A percentile compares a stretch with the other conserved stretches of the same genome.
Conservation (phyloP, 2,329 filamentous ascomycete genomes). For the Fusarium musae region DNA sequence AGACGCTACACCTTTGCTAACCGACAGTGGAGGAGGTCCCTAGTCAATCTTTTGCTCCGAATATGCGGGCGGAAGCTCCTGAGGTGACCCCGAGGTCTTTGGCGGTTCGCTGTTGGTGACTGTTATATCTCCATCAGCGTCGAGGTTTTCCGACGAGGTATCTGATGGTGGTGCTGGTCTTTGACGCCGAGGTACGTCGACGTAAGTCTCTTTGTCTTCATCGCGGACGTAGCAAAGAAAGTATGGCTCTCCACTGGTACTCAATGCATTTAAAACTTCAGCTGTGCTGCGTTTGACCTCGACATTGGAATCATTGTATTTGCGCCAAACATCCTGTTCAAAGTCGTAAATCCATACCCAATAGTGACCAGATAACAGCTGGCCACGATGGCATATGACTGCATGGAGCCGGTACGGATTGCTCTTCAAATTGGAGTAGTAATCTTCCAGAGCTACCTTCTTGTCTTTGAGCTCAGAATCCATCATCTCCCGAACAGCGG, state of each 20-base stretch:
- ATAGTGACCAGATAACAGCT: conserved; percentile 84
- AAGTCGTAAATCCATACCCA: conserved; percentile 98
- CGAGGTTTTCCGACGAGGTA: conserved; percentile 12
- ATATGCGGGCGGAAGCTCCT: conserved; percentile 33
- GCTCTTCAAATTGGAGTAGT: conserved; percentile 64
- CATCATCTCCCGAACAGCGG: conserved; percentile 56
- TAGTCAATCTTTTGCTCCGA: conserved; percentile 31
- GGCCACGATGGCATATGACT: conserved; percentile 89
- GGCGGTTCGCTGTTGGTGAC: conserved; percentile 21
- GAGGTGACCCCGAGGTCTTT: neutral
- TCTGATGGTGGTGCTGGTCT: conserved; percentile 26
- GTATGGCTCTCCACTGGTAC: conserved; percentile 79
- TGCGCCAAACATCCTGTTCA: conserved; percentile 82
- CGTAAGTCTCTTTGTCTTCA: conserved; percentile 66
- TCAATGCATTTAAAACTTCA: conserved; percentile 76
- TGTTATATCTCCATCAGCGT: conserved; percentile 43
- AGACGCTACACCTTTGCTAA: neutral
- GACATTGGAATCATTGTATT: conserved; percentile 92
- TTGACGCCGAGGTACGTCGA: conserved; percentile 58
- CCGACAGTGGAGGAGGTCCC: conserved; percentile 6
- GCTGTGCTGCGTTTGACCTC: conserved; percentile 72
- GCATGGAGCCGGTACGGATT: conserved; percentile 87
- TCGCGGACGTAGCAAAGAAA: conserved; percentile 86
- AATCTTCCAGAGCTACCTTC: conserved; percentile 43
- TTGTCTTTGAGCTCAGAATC: conserved; percentile 53